Conservation (phyloP, 2,329 filamentous ascomycete genomes). For the Aspergillus fischeri region DNA sequence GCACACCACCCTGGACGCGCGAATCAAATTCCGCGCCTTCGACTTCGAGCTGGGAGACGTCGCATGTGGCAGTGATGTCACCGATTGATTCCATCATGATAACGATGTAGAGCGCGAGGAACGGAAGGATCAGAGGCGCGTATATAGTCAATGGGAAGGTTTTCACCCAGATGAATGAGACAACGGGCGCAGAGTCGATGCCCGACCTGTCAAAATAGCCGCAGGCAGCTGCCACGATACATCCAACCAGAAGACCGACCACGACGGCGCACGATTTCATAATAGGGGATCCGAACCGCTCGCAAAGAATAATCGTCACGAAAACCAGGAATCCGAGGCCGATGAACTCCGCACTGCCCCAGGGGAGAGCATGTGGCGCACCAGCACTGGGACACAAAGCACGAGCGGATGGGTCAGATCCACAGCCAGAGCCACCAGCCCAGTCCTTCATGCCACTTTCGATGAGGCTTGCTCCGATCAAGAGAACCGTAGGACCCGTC, state of each 20-base stretch:
- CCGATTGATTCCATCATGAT: conserved; percentile 66
- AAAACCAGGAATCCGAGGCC: conserved; percentile 66
- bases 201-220: conserved; percentile 60
- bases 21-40: conserved; percentile 62
- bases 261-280: conserved; percentile 67
- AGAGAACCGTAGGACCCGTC: conserved; percentile 62
- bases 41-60: conserved; percentile 61
- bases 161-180: conserved; percentile 67
- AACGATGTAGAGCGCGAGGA: conserved; percentile 57
- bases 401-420: conserved; percentile 42
- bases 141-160: conserved; percentile 65
- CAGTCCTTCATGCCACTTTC: conserved; percentile 61
- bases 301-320: conserved; percentile 62
- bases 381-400: conserved; percentile 55
- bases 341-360: conserved; percentile 62
- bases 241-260: conserved; percentile 61
- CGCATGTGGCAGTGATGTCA: conserved; percentile 65
- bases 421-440: conserved; percentile 60
- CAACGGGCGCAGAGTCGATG: conserved; percentile 59
- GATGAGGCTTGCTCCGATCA: conserved; percentile 64
- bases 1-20: conserved; percentile 65
- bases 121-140: conserved; percentile 61
- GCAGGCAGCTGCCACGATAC: conserved; percentile 62
- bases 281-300: conserved; percentile 65
- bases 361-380: conserved; percentile 58